Evolutionary conservation across 2,329 filamentous ascomycete species (phyloP).

Genomic region (Fusarium metavorans): DNA sequence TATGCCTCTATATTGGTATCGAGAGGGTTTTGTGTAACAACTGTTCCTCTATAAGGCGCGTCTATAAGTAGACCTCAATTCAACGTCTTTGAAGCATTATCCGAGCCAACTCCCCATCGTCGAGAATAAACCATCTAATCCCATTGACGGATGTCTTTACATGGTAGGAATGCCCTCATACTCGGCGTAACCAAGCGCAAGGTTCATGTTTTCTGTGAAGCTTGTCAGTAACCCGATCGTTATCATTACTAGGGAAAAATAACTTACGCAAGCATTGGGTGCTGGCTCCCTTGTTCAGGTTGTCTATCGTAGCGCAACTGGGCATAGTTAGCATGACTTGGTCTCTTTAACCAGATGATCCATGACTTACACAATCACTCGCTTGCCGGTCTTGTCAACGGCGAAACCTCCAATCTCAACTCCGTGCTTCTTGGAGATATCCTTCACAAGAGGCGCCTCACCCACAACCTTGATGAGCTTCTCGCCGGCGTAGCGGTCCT

Average conservation of each 20-base stretch:
- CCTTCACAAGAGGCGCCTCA: constrained; percentile 72
- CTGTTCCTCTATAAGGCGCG: not conserved
- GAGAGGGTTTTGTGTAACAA: not conserved
- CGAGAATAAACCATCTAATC: not conserved
- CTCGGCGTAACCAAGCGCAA: constrained; percentile 73
- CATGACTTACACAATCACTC: constrained; percentile 78
- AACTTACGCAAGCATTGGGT: constrained; percentile 3
- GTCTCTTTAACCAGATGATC: not conserved
- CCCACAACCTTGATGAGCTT: constrained; percentile 93
- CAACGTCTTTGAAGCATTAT: not conserved
- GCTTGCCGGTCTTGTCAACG: constrained; percentile 85
- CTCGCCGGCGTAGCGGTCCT: constrained; percentile 95
- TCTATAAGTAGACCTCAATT: not conserved
- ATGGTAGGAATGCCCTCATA: not conserved
- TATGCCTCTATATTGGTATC: not conserved
- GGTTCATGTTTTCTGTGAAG: constrained; percentile 85
- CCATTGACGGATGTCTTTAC: not conserved
- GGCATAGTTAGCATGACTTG: not conserved
- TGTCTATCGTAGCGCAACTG: not conserved
- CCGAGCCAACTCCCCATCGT: not conserved
- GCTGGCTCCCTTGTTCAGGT: not conserved
- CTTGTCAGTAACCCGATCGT: not conserved
- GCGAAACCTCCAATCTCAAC: constrained; percentile 78
- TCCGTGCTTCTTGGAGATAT: not conserved
- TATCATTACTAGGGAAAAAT: constrained; percentile 61